Percentiles rank a stretch among this genome's conserved stretches.
Conservation (phyloP, 441 rosid species). For the Erodium chrysanthum region DNA sequence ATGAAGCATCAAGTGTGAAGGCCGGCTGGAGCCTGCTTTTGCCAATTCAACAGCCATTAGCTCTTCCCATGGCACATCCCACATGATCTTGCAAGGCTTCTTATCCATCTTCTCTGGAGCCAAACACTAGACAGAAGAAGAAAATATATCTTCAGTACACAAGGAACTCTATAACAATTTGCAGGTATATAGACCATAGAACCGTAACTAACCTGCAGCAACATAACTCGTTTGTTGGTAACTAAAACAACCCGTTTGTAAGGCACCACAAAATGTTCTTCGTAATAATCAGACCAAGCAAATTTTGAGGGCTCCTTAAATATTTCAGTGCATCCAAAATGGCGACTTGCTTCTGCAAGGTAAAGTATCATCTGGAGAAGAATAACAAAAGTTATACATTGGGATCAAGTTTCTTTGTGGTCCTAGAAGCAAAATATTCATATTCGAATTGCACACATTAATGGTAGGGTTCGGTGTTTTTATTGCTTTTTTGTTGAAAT, state of each 20-base stretch:
- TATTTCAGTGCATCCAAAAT: slow-evolving; percentile 85
- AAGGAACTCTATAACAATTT: background rate
- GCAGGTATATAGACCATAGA: background rate
- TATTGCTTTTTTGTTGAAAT: background rate
- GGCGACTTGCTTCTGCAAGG: slow-evolving; percentile 92
- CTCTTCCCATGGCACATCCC: slow-evolving; percentile 98
- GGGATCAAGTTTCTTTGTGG: background rate
- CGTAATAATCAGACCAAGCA: slow-evolving; percentile 83
- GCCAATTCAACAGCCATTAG: slow-evolving; percentile 91
- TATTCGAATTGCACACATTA: no score
- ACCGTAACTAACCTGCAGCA: slow-evolving; percentile 58
- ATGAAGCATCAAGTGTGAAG: slow-evolving; percentile 88
- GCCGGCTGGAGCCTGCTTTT: slow-evolving; percentile 64
- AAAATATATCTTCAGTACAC: background rate
- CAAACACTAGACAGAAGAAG: slow-evolving; percentile 44
- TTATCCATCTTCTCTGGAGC: slow-evolving; percentile 71
- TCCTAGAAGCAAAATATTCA: background rate
- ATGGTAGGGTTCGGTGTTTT: background rate
- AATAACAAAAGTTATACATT: slow-evolving; percentile 7
- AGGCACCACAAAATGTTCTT: slow-evolving; percentile 73
- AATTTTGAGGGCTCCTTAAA: slow-evolving; percentile 94
- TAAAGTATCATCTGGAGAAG: slow-evolving; percentile 73
- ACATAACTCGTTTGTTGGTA: slow-evolving; percentile 72
- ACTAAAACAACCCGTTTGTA: slow-evolving; percentile 72
- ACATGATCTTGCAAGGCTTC: slow-evolving; percentile 84